Evolutionary conservation across 2,329 filamentous ascomycete species (phyloP), one percentile per base, ranked within the genome.

Genomic region (Ilyonectria destructans): DNA sequence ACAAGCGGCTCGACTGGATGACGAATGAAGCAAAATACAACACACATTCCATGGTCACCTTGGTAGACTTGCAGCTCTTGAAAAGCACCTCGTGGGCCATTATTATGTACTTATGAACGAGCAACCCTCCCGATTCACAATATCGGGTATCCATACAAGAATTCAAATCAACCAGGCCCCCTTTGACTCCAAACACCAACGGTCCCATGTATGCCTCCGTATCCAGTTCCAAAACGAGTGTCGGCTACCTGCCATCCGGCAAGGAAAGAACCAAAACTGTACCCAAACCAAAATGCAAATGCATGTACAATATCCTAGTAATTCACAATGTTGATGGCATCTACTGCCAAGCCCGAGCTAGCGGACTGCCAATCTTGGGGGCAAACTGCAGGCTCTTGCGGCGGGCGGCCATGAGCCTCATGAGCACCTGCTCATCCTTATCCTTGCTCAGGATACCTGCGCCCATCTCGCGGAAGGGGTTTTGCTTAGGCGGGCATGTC

Each of bases 351-450:
- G 85, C 82, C 75, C 85, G 89, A 29, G 89, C 87, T 73, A 95
- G 82, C 2, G 93, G 93, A 79, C 93, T 95, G 19, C 88, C 91
- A 65, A 94, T 83, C 81, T 92, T 92, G 33, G 93, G 93, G 35
- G 92, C 92, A 83, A 91, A 94, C 77, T 93, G 92, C 79, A 94
- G 79, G 77, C 92, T 96, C 87, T 93, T 94, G 68, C 93, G 86
- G 68, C 92, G 86, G 1, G 92, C 92, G 12, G 91, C 90, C 85
- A 93, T 89, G 68, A 95, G 82, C 55, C 90, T 85, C 80, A 89
- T 85, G 69, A 90, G 82, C 62, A 92, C 84, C 21, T 83, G 83
- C 74, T 88, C 83, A 74, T 91, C 87, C 80, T 88, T 88, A 58
- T 87, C 83, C 57, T 79, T 80, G 63, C 79, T 81, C 62, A 90